phyloP scores from a whole-genome alignment of 2,329 filamentous ascomycete species.

The Cryoendolithus antarcticus region DNA sequence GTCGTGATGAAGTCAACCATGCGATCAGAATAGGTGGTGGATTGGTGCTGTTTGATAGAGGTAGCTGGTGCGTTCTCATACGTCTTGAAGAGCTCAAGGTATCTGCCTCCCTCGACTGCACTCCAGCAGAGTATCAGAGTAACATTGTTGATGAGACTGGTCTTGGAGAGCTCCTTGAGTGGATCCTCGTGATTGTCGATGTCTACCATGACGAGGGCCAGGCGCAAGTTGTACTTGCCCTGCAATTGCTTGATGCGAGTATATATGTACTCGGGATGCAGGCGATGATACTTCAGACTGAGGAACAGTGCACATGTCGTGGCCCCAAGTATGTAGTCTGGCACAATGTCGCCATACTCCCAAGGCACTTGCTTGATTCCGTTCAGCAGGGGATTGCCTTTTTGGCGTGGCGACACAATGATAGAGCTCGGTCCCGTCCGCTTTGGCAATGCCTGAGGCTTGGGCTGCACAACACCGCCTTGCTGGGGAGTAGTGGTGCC shows the following conservation, averaged over 20 bases:
- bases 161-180: constrained; percentile 82
- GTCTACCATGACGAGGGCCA: constrained; percentile 85
- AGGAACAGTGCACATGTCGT: constrained; percentile 89
- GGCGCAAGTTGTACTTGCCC: constrained; percentile 73
- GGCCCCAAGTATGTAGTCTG: constrained; percentile 77
- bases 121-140: constrained; percentile 92
- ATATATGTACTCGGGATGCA: constrained; percentile 97
- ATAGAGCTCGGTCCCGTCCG: constrained; percentile 61
- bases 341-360: constrained; percentile 95
- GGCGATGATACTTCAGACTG: constrained; percentile 89
- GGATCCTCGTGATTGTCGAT: constrained; percentile 88
- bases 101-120: constrained; percentile 81
- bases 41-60: constrained; percentile 75
- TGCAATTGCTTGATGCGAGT: constrained; percentile 75
- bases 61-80: constrained; percentile 76
- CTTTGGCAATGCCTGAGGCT: constrained; percentile 68
- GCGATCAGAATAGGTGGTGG: constrained; percentile 70
- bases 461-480: constrained; percentile 50
- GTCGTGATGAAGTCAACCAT: constrained; percentile 88
- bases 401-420: constrained; percentile 80
- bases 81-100: constrained; percentile 88
- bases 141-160: constrained; percentile 80
- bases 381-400: constrained; percentile 85
- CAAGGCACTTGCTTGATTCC: constrained; percentile 72
- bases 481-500: constrained; percentile 8